Conservation (phyloP, 768 basidiomycete genomes). For the Suillus subaureus region DNA sequence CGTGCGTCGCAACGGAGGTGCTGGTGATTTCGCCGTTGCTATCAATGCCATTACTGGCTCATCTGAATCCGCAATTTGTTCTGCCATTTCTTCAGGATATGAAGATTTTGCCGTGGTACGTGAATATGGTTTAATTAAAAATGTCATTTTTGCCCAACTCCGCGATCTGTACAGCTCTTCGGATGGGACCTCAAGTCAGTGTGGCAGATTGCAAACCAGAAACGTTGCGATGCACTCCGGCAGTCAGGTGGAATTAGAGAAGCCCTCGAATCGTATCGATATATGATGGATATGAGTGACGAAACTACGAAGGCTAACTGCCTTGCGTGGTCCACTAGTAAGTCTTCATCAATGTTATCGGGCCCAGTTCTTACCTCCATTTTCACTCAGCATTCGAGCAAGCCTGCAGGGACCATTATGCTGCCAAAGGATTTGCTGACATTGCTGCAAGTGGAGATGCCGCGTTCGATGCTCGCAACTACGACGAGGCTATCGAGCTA, state of each 20-base stretch:
- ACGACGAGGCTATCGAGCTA: neutral
- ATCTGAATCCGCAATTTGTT: neutral
- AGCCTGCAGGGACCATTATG: neutral
- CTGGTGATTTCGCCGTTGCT: neutral
- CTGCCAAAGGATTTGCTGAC: neutral
- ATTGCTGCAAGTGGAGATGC: neutral
- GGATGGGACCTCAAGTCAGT: neutral
- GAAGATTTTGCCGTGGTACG: neutral
- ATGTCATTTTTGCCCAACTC: neutral
- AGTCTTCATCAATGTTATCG: neutral
- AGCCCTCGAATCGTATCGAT: neutral
- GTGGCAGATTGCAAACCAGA: neutral
- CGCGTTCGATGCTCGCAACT: neutral
- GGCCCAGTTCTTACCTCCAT: neutral
- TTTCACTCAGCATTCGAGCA: neutral
- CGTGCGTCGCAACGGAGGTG: neutral
- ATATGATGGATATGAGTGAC: neutral
- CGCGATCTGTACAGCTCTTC: neutral
- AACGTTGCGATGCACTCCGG: neutral
- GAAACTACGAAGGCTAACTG: neutral
- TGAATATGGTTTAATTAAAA: no score
- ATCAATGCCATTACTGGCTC: neutral
- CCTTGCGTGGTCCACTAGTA: neutral
- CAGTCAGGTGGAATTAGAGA: neutral
- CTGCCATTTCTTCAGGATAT: neutral